Percentiles rank a stretch among this genome's conserved stretches.
Evolutionary conservation across 768 basidiomycete species (phyloP).

Genomic region (Russula foetens): DNA sequence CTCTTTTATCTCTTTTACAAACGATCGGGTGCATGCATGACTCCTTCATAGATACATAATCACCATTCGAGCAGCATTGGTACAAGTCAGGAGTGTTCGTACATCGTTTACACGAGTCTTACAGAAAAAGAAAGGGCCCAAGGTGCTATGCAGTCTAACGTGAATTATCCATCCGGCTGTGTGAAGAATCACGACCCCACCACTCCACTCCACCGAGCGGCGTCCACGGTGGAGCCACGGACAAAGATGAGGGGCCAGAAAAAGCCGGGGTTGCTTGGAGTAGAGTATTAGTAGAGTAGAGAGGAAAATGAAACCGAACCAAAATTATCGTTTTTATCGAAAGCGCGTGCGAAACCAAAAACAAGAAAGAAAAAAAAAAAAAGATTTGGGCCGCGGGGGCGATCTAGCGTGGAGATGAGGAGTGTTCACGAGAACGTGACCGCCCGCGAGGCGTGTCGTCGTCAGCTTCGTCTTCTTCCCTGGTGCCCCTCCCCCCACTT

Average conservation of each 20-base stretch:
- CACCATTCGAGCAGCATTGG: not conserved
- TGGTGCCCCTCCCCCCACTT: not conserved
- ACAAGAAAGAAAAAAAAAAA: not conserved
- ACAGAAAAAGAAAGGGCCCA: not conserved
- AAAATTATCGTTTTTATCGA: too few species aligned
- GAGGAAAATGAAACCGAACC: not conserved
- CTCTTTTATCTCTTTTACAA: too few species aligned
- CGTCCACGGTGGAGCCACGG: not conserved
- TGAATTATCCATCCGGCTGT: not conserved
- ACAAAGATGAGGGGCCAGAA: not conserved
- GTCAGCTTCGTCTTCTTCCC: slow-evolving; percentile 1
- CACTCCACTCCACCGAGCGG: not conserved
- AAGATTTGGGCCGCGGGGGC: not conserved
- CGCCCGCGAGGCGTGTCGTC: slow-evolving; percentile 8
- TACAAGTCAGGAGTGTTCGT: not conserved
- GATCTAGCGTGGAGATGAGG: slow-evolving; percentile 6
- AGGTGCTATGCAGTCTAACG: not conserved
- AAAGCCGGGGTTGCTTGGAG: not conserved
- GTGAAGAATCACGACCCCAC: not conserved
- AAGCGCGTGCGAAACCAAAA: not conserved
- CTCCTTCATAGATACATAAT: not conserved
- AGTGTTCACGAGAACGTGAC: not conserved
- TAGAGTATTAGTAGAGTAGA: not conserved
- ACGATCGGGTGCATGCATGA: not conserved
- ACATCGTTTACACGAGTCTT: not conserved